These are phyloP conservation scores for Colletotrichum shisoi DNA, from an alignment of 2,329 filamentous ascomycete genomes.

Conservation along the genomic window DNA sequence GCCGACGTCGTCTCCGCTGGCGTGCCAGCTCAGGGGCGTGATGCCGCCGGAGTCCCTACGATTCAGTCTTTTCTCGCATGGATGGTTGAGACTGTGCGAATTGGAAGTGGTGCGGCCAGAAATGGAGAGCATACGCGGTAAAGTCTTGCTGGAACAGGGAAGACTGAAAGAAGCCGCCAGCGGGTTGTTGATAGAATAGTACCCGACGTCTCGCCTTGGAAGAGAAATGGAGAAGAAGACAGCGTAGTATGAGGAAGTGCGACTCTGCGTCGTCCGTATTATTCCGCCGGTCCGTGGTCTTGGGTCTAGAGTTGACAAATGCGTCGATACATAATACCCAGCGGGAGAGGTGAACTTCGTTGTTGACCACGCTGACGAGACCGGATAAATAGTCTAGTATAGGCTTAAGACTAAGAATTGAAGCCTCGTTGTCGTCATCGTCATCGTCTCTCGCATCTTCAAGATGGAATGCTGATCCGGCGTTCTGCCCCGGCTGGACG, in stretches of 20 bases:
- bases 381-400: background rate
- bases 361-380: background rate
- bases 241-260: background rate
- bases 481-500: background rate
- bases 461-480: background rate
- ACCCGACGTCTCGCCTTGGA: background rate
- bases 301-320: background rate
- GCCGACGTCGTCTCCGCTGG: background rate
- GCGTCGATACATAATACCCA: too few species aligned
- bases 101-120: background rate
- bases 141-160: background rate
- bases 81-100: background rate
- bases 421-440: too few species aligned
- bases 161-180: background rate
- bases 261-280: background rate
- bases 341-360: background rate
- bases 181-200: background rate
- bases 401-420: background rate
- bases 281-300: background rate
- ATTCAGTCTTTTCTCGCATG: background rate
- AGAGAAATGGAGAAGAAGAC: background rate
- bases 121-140: background rate
- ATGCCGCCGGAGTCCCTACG: background rate
- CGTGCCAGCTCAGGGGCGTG: background rate
- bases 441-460: background rate